phyloP scores from a whole-genome alignment of 495 filamentous ascomycete species.

The Platismatia glauca region DNA sequence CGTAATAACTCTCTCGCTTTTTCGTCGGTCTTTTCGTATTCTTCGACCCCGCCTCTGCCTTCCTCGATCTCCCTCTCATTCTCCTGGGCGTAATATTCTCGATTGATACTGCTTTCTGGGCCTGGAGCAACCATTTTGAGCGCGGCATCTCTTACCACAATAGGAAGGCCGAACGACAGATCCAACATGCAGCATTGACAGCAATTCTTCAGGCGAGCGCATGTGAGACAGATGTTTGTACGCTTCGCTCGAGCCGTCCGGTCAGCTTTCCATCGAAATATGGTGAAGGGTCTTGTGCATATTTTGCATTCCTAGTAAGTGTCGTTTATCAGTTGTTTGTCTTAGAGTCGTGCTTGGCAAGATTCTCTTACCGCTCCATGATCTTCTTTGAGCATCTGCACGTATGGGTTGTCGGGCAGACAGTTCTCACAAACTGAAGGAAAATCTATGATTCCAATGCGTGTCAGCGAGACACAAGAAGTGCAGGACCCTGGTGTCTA shows the following conservation, averaged over 20 bases:
- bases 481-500: slow-evolving; percentile 47
- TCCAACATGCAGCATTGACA: slow-evolving; percentile 99
- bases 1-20: slow-evolving; percentile 84
- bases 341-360: not conserved
- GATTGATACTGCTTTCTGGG: slow-evolving; percentile 80
- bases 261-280: slow-evolving; percentile 91
- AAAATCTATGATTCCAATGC: slow-evolving; percentile 32
- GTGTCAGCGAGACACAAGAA: not conserved
- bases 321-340: not conserved
- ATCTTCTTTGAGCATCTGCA: slow-evolving; percentile 97
- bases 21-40: slow-evolving; percentile 94
- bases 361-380: slow-evolving; percentile 60
- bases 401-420: slow-evolving; percentile 92
- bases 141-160: slow-evolving; percentile 89
- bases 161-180: slow-evolving; percentile 87
- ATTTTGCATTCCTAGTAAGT: slow-evolving; percentile 52
- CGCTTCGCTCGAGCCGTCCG: slow-evolving; percentile 78
- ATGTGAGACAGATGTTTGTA: slow-evolving; percentile 90
- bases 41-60: slow-evolving; percentile 69
- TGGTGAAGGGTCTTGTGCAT: slow-evolving; percentile 91
- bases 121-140: slow-evolving; percentile 94
- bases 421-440: slow-evolving; percentile 65
- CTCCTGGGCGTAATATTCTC: slow-evolving; percentile 95
- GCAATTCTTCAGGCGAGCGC: slow-evolving; percentile 90
- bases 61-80: slow-evolving; percentile 94